These are phyloP conservation scores for Stropharia rugosoannulata DNA, from an alignment of 768 basidiomycete genomes.

Conservation along the genomic window DNA sequence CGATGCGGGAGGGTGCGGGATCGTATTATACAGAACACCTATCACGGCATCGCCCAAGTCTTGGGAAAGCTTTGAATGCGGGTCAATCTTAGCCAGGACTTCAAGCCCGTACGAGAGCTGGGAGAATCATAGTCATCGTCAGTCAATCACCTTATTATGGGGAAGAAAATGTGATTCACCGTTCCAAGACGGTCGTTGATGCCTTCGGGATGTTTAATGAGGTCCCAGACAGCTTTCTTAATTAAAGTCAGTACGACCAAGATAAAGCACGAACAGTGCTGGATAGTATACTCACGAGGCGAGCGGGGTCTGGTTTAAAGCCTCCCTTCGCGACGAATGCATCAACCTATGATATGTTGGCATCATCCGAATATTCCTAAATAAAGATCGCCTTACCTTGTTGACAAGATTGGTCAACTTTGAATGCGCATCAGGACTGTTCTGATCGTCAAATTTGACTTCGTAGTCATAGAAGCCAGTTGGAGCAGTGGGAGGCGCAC, in stretches of 20 bases:
- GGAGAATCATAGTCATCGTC: not conserved
- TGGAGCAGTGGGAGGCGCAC: conserved; percentile 13
- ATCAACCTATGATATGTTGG: not conserved
- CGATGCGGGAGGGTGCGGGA: conserved; percentile 49
- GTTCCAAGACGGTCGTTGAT: conserved; percentile 15
- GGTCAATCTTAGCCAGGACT: conserved; percentile 11
- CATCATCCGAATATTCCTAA: not conserved
- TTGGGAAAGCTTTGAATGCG: conserved; percentile 3
- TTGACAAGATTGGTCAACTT: conserved; percentile 2
- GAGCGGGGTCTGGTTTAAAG: conserved; percentile 8
- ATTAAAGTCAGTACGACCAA: not conserved
- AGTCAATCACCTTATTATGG: not conserved
- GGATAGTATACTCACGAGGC: conserved; percentile 4
- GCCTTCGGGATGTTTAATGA: conserved; percentile 4
- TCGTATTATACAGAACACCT: conserved; percentile 53
- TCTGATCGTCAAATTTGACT: conserved; percentile 6
- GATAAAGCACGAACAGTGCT: not conserved
- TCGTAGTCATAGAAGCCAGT: conserved; percentile 19
- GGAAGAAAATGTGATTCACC: not conserved
- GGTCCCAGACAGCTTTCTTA: conserved; percentile 13
- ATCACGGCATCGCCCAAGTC: conserved; percentile 19
- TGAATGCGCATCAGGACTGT: conserved; percentile 10
- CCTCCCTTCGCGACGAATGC: conserved; percentile 11
- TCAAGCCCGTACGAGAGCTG: conserved; percentile 15
- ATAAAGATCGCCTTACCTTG: not conserved